phyloP scores from a whole-genome alignment of 306 rosid genomes.

The Urtica urens region DNA sequence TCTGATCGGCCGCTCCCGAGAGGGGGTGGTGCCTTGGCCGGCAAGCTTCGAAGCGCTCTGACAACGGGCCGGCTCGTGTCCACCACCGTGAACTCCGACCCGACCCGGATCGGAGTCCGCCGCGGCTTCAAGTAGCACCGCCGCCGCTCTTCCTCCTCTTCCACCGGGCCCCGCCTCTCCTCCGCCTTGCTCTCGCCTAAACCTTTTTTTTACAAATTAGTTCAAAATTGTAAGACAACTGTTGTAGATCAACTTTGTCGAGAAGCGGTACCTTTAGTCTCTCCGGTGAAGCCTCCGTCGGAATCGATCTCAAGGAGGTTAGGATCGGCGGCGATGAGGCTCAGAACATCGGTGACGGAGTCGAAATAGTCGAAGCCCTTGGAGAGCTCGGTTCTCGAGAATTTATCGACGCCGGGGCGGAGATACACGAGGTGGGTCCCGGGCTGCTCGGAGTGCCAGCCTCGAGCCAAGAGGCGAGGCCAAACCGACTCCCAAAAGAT shows the following conservation, averaged over 20 bases:
- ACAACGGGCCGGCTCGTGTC: conserved; percentile 63
- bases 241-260: too few relatives aligned
- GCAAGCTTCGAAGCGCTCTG: conserved; percentile 63
- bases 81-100: conserved; percentile 68
- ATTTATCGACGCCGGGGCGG: conserved; percentile 73
- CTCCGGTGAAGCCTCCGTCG: conserved; percentile 15
- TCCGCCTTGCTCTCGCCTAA: too few relatives aligned
- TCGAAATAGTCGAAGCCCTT: conserved; percentile 76
- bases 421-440: conserved; percentile 65
- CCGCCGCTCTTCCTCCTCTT: conserved; percentile 46
- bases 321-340: conserved; percentile 76
- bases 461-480: conserved; percentile 94
- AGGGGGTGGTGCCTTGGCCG: conserved; percentile 33
- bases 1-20: background rate
- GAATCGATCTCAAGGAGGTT: conserved; percentile 67
- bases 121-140: conserved; percentile 78
- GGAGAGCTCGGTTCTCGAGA: conserved; percentile 50
- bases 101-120: conserved; percentile 39
- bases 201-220: too few relatives aligned
- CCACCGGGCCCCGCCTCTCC: too few relatives aligned
- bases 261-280: too few relatives aligned
- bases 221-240: too few relatives aligned
- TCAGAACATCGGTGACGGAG: conserved; percentile 63
- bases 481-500: conserved; percentile 99
- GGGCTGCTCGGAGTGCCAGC: conserved; percentile 98